Percentiles rank a stretch among this genome's conserved stretches.
These are phyloP conservation scores for Amauroascus verrucosus DNA, from an alignment of 2,329 filamentous ascomycete genomes.

Conservation along the genomic window DNA sequence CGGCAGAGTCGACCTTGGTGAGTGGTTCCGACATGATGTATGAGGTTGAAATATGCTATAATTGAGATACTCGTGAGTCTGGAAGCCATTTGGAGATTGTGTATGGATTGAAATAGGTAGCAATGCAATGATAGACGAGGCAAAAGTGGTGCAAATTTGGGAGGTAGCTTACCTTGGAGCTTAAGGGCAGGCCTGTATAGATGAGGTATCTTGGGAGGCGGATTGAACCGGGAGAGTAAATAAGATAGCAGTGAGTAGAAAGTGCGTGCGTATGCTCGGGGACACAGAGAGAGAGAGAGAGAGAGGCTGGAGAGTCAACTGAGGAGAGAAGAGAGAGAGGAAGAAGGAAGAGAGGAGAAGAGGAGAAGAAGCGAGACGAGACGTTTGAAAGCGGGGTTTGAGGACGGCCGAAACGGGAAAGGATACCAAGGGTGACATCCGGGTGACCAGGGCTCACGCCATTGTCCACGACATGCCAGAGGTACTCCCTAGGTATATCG, in stretches of 20 bases:
- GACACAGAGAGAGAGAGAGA: too few species aligned
- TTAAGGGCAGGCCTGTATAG: neutral
- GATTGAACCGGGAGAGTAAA: neutral
- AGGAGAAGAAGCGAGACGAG: slow-evolving; percentile 7
- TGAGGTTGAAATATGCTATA: neutral
- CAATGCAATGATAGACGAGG: neutral
- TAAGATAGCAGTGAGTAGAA: neutral
- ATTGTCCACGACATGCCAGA: neutral
- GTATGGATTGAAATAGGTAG: slow-evolving; percentile 1
- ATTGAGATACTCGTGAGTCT: neutral
- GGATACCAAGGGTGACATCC: slow-evolving; percentile 7
- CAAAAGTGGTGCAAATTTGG: neutral
- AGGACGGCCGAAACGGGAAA: slow-evolving; percentile 4
- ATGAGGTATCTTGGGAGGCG: slow-evolving; percentile 1
- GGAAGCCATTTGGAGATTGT: neutral
- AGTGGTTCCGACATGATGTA: slow-evolving; percentile 53
- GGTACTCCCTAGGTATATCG: slow-evolving; percentile 7
- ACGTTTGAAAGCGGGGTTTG: slow-evolving; percentile 14
- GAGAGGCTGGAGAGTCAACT: slow-evolving; percentile 3
- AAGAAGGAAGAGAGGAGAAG: neutral
- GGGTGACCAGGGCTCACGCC: slow-evolving; percentile 7
- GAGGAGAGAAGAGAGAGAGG: neutral
- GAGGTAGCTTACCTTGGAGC: slow-evolving; percentile 6
- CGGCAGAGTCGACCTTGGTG: slow-evolving; percentile 83
- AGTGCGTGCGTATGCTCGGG: neutral